Percentiles rank a stretch among this genome's conserved stretches.
Evolutionary conservation across 2,329 filamentous ascomycete species (phyloP).

Genomic region (Thyridium curvatum): DNA sequence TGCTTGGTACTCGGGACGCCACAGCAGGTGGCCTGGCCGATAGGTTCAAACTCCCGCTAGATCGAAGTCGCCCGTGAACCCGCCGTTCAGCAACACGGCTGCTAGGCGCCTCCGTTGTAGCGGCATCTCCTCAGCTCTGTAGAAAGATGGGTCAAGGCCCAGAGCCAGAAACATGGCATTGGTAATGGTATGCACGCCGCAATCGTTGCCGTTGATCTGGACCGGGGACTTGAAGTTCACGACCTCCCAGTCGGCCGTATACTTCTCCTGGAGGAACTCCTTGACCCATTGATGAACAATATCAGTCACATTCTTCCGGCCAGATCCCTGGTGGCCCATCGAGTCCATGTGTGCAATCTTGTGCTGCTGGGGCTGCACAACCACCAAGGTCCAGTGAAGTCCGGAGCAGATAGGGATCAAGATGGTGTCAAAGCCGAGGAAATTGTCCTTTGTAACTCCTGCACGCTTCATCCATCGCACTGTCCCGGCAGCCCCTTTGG

Average conservation of each 20-base stretch:
- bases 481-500: slow-evolving; percentile 38
- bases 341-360: slow-evolving; percentile 67
- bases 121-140: slow-evolving; percentile 48
- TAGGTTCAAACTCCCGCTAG: slow-evolving; percentile 27
- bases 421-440: slow-evolving; percentile 60
- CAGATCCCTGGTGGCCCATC: slow-evolving; percentile 37
- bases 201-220: slow-evolving; percentile 66
- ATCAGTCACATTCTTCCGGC: slow-evolving; percentile 26
- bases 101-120: slow-evolving; percentile 57
- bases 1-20: not conserved
- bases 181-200: slow-evolving; percentile 70
- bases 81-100: slow-evolving; percentile 59
- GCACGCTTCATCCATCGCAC: slow-evolving; percentile 50
- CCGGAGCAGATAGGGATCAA: slow-evolving; percentile 62
- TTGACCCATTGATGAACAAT: slow-evolving; percentile 49
- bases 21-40: not conserved
- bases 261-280: slow-evolving; percentile 50
- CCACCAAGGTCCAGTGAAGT: slow-evolving; percentile 66
- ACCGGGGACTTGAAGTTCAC: slow-evolving; percentile 41
- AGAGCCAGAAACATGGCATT: slow-evolving; percentile 61
- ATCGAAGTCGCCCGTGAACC: slow-evolving; percentile 56
- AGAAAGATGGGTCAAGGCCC: slow-evolving; percentile 45
- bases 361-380: slow-evolving; percentile 54
- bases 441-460: slow-evolving; percentile 51
- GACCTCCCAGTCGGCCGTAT: slow-evolving; percentile 53